These are phyloP conservation scores for Saprolegnia parasitica DNA, from an alignment of 352 stramenopile genomes.

Conservation along the genomic window DNA sequence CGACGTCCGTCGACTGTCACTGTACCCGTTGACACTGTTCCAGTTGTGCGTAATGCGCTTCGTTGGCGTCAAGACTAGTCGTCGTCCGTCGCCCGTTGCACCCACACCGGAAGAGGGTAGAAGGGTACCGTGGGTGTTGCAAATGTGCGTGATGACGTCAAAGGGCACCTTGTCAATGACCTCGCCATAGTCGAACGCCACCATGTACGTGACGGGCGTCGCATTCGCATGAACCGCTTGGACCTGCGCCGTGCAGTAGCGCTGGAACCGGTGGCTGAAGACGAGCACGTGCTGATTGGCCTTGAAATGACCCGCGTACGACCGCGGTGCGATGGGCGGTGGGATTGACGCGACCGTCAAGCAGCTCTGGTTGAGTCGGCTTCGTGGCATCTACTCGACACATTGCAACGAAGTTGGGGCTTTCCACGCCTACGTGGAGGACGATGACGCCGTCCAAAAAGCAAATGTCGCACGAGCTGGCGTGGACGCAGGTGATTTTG, in stretches of 20 bases:
- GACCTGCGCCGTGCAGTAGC: constrained; percentile 25
- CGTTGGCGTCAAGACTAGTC: constrained; percentile 20
- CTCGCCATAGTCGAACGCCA: constrained; percentile 27
- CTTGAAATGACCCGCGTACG: neutral
- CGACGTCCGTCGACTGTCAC: neutral
- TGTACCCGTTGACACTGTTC: constrained; percentile 22
- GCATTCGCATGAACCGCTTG: constrained; percentile 3
- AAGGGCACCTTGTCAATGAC: neutral
- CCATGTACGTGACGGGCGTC: constrained; percentile 1
- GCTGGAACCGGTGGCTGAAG: constrained; percentile 17
- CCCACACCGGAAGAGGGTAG: too few species aligned
- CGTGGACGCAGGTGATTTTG: constrained; percentile 1
- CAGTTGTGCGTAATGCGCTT: constrained; percentile 26
- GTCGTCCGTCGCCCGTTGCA: too few species aligned
- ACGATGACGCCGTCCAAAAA: constrained; percentile 11
- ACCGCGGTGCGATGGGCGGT: neutral
- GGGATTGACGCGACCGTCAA: neutral
- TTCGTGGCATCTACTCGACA: constrained; percentile 8
- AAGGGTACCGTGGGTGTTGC: constrained; percentile 2
- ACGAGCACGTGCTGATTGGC: constrained; percentile 13
- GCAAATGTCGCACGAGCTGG: constrained; percentile 2
- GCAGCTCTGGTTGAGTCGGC: constrained; percentile 8
- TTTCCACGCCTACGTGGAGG: neutral
- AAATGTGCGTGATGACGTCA: constrained; percentile 14
- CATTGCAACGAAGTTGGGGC: neutral